Conservation (phyloP, 2,329 filamentous ascomycete species). For the Fusarium sp. region DNA sequence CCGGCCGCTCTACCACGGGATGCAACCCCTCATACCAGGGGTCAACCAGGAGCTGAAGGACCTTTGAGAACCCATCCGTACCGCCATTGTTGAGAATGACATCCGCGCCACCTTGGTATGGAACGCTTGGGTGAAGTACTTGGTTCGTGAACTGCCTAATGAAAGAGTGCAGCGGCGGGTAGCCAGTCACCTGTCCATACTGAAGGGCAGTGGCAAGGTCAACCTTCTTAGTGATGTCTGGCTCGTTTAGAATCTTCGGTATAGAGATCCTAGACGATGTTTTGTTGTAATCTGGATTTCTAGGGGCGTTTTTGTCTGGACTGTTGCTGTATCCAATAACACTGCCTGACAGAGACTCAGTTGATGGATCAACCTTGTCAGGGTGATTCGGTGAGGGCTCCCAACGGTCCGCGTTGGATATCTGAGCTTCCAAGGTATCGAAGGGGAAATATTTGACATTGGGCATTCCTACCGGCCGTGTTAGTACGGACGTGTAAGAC, state of each 20-base stretch:
- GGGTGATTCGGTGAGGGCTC: conserved; percentile 73
- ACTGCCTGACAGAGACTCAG: background rate
- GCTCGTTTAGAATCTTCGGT: conserved; percentile 70
- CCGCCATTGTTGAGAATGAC: conserved; percentile 82
- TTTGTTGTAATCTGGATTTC: conserved; percentile 49
- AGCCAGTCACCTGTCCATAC: conserved; percentile 85
- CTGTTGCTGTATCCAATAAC: background rate
- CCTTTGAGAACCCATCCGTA: conserved; percentile 87
- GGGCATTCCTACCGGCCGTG: conserved; percentile 70
- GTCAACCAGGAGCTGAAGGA: conserved; percentile 78
- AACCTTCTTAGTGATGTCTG: conserved; percentile 74
- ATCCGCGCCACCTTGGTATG: conserved; percentile 80
- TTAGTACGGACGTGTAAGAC: conserved; percentile 15
- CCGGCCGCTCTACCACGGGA: conserved; percentile 75
- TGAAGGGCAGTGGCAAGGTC: conserved; percentile 85
- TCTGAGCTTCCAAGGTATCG: conserved; percentile 86
- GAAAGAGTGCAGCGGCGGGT: conserved; percentile 81
- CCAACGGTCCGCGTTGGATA: conserved; percentile 79
- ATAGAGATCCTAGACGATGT: conserved; percentile 69
- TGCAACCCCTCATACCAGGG: conserved; percentile 77
- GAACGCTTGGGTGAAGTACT: conserved; percentile 81
- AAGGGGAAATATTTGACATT: conserved; percentile 87
- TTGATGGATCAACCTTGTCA: conserved; percentile 29
- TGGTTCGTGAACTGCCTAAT: conserved; percentile 81
- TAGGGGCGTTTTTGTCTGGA: background rate